These are phyloP conservation scores for Mycena belliarum DNA, from an alignment of 768 basidiomycete genomes.

Conservation along the genomic window DNA sequence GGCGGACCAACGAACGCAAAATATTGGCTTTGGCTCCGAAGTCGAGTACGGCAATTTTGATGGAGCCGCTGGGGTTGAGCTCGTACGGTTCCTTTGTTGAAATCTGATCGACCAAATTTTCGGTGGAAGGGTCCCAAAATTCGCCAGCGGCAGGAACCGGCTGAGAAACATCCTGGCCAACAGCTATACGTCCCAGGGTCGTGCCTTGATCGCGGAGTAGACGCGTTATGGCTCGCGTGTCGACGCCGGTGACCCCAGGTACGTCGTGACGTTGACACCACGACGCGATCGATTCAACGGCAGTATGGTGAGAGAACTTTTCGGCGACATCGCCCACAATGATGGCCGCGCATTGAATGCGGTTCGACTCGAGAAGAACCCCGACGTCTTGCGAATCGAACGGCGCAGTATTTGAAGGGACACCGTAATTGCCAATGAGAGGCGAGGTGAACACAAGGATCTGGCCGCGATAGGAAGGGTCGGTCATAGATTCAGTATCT, in stretches of 20 bases:
- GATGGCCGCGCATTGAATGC: conserved; percentile 89
- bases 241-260: conserved; percentile 95
- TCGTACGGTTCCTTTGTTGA: conserved; percentile 85
- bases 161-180: conserved; percentile 70
- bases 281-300: conserved; percentile 87
- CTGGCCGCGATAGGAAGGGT: conserved; percentile 97
- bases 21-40: conserved; percentile 99
- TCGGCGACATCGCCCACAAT: conserved; percentile 95
- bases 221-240: conserved; percentile 94
- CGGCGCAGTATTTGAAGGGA: conserved; percentile 78
- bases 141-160: conserved; percentile 64
- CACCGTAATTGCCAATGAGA: conserved; percentile 98
- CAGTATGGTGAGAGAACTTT: conserved; percentile 91
- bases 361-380: conserved; percentile 83
- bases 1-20: conserved; percentile 85
- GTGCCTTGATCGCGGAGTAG: conserved; percentile 96
- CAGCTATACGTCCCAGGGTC: conserved; percentile 86
- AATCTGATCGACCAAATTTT: conserved; percentile 93
- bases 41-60: conserved; percentile 94
- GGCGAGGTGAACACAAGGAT: conserved; percentile 99
- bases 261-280: conserved; percentile 92
- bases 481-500: conserved; percentile 99
- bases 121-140: conserved; percentile 90
- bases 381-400: conserved; percentile 78
- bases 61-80: conserved; percentile 83